A percentile compares a stretch with the other conserved stretches of the same genome.
Evolutionary conservation across 768 basidiomycete genomes (phyloP).

Genomic region (Boletus subparvulus): DNA sequence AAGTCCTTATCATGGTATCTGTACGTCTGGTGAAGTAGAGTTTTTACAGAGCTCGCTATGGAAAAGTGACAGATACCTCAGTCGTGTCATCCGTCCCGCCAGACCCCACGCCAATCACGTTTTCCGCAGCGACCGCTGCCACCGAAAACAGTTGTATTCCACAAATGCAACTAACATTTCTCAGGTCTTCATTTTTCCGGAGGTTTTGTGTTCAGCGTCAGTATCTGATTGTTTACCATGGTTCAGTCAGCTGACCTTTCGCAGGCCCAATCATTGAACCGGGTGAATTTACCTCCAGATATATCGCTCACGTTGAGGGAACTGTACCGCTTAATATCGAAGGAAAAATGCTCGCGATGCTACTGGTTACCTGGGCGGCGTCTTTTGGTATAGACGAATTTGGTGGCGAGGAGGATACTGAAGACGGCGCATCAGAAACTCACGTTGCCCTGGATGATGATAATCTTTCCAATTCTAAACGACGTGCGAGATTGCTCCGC

Average conservation of each 20-base stretch:
- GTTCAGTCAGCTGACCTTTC: conserved; percentile 7
- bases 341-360: conserved; percentile 73
- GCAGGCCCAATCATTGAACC: conserved; percentile 86
- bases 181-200: conserved; percentile 80
- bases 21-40: conserved; percentile 2
- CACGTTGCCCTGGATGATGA: conserved; percentile 18
- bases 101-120: conserved; percentile 16
- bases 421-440: conserved; percentile 6
- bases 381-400: conserved; percentile 86
- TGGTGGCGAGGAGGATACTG: conserved; percentile 50
- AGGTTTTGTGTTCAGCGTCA: conserved; percentile 85
- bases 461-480: conserved; percentile 36
- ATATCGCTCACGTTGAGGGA: conserved; percentile 62
- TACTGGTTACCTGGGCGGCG: conserved; percentile 85
- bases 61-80: conserved; percentile 54
- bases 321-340: conserved; percentile 63
- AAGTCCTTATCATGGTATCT: conserved; percentile 31
- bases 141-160: conserved; percentile 54
- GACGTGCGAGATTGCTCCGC: conserved; percentile 49
- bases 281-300: conserved; percentile 74
- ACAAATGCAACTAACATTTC: conserved; percentile 73
- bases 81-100: conserved; percentile 19
- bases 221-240: conserved; percentile 20
- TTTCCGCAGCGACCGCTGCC: conserved; percentile 1
- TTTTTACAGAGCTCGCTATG: conserved; percentile 67